These are phyloP conservation scores for Orbilia brochopaga DNA, from an alignment of 2,329 filamentous ascomycete species.

Conservation along the genomic window DNA sequence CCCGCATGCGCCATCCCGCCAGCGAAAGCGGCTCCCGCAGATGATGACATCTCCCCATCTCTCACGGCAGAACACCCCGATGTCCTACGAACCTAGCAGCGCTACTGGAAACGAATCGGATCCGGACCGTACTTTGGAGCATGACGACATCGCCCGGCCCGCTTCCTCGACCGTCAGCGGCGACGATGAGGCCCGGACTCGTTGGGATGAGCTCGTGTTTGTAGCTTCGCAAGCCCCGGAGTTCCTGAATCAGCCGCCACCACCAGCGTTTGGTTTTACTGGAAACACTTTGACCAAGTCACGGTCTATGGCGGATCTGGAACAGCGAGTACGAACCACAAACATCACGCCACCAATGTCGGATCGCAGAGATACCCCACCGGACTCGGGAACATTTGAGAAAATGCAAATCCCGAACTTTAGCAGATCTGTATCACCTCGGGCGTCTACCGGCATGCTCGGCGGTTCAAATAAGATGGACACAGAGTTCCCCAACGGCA, in stretches of 20 bases:
- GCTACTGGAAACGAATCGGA: constrained; percentile 49
- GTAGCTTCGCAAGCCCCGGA: constrained; percentile 48
- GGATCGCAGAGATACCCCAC: constrained; percentile 46
- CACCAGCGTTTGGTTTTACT: constrained; percentile 40
- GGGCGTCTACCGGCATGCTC: constrained; percentile 46
- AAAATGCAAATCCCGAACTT: constrained; percentile 51
- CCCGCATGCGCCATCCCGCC: constrained; percentile 46
- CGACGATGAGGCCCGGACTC: constrained; percentile 43
- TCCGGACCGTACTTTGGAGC: constrained; percentile 47
- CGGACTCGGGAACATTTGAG: constrained; percentile 51
- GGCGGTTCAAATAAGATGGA: constrained; percentile 47
- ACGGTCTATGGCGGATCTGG: constrained; percentile 49
- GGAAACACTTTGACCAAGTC: constrained; percentile 50
- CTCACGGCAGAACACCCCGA: constrained; percentile 43
- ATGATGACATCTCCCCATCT: constrained; percentile 49
- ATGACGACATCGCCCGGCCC: constrained; percentile 41
- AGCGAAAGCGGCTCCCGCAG: constrained; percentile 48
- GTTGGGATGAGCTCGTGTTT: constrained; percentile 49
- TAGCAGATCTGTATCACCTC: constrained; percentile 45
- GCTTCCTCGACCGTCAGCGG: constrained; percentile 44
- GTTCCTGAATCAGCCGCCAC: constrained; percentile 46
- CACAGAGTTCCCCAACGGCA: constrained; percentile 35
- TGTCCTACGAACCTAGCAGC: constrained; percentile 49
- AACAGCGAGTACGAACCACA: constrained; percentile 48
- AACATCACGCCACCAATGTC: constrained; percentile 50